Evolutionary conservation across 164 flowering plant genomes (phyloP).

Genomic region (Tetracentron sinense): DNA sequence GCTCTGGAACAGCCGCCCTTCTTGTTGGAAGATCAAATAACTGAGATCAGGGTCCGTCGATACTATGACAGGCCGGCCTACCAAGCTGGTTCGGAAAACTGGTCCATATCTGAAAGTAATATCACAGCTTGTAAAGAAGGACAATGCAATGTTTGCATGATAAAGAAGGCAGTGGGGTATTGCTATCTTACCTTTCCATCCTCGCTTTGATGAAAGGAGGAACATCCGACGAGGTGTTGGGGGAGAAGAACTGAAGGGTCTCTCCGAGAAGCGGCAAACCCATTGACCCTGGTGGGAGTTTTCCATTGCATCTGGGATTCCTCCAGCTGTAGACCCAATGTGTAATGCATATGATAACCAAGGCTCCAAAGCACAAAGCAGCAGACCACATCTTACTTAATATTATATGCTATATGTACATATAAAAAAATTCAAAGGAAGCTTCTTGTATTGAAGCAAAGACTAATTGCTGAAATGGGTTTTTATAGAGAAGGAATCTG

Average conservation of each 20-base stretch:
- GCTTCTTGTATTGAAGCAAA: constrained; percentile 13
- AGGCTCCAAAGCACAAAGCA: constrained; percentile 19
- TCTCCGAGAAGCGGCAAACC: constrained; percentile 40
- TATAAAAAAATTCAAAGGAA: constrained; percentile 4
- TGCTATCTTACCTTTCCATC: constrained; percentile 24
- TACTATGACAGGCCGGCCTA: constrained; percentile 33
- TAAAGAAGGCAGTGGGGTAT: not conserved
- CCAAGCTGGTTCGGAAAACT: constrained; percentile 32
- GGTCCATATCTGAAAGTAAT: constrained; percentile 29
- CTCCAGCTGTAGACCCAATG: constrained; percentile 39
- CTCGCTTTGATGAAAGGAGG: constrained; percentile 35
- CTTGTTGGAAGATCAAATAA: constrained; percentile 37
- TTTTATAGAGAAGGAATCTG: constrained; percentile 11
- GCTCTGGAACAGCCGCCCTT: constrained; percentile 33
- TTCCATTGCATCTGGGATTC: constrained; percentile 31
- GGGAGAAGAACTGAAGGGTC: constrained; percentile 36
- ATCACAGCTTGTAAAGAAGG: constrained; percentile 5
- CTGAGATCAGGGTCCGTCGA: constrained; percentile 40
- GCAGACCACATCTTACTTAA: constrained; percentile 22
- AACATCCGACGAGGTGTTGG: constrained; percentile 26
- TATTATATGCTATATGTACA: not conserved
- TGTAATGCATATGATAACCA: constrained; percentile 22
- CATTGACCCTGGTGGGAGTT: constrained; percentile 43
- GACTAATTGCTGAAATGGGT: constrained; percentile 11
- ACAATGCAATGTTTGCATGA: not conserved